Evolutionary conservation across 768 basidiomycete genomes (phyloP).

Genomic region (Lactifluus subvellereus): DNA sequence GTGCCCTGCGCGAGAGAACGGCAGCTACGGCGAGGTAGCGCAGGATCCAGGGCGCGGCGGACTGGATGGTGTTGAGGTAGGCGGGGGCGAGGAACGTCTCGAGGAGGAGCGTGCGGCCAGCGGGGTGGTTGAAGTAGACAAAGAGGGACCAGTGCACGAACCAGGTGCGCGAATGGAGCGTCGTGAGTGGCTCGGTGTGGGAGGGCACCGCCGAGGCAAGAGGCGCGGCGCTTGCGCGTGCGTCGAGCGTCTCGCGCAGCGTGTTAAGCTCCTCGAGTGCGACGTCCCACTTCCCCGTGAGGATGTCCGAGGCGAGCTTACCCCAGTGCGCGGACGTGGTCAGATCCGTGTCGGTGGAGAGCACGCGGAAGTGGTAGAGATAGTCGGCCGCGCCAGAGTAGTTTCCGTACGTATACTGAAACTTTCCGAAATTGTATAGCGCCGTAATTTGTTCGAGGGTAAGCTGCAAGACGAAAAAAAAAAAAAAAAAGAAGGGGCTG

Average conservation of each 20-base stretch:
- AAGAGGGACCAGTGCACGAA: constrained; percentile 97
- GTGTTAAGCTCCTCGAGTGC: constrained; percentile 93
- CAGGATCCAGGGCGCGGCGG: constrained; percentile 88
- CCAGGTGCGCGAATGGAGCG: constrained; percentile 94
- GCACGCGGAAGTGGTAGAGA: constrained; percentile 96
- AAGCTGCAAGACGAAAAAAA: constrained; percentile 47
- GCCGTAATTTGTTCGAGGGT: constrained; percentile 93
- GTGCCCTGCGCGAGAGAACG: constrained; percentile 79
- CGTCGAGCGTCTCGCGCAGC: constrained; percentile 88
- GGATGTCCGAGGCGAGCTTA: constrained; percentile 93
- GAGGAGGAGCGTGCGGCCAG: constrained; percentile 85
- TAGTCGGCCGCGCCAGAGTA: constrained; percentile 97
- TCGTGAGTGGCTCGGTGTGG: constrained; percentile 69
- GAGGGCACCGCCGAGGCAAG: constrained; percentile 28
- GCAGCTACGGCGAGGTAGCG: constrained; percentile 93
- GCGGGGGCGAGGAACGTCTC: constrained; percentile 95
- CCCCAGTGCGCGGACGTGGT: constrained; percentile 99
- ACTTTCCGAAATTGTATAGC: constrained; percentile 96
- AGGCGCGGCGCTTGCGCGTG: constrained; percentile 48
- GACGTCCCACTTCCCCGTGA: constrained; percentile 92
- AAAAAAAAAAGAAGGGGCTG: not conserved
- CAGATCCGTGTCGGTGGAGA: constrained; percentile 89
- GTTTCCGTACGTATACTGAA: constrained; percentile 97
- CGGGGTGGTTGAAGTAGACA: constrained; percentile 95
- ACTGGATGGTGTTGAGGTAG: constrained; percentile 98